Percentiles rank a stretch among this genome's conserved stretches.
Evolutionary conservation across 495 filamentous ascomycete genomes (phyloP).

Genomic region (Aspergillus funiculosus): DNA sequence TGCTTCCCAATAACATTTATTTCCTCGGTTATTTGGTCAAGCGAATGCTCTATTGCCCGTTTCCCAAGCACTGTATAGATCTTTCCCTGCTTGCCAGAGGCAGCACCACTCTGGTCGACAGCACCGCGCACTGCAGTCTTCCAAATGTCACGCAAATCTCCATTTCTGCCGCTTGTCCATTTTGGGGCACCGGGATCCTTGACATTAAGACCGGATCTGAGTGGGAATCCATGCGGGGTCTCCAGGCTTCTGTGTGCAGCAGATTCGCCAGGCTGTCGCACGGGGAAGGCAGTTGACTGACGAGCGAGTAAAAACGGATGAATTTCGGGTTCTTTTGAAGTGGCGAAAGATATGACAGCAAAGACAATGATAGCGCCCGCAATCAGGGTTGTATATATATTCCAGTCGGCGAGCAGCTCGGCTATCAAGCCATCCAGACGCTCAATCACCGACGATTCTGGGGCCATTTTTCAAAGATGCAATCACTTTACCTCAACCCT

Average conservation of each 20-base stretch:
- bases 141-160: slow-evolving; percentile 93
- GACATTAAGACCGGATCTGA: slow-evolving; percentile 77
- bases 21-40: slow-evolving; percentile 70
- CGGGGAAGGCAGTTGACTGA: slow-evolving; percentile 68
- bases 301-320: slow-evolving; percentile 86
- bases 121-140: slow-evolving; percentile 62
- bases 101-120: slow-evolving; percentile 52
- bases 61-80: slow-evolving; percentile 77
- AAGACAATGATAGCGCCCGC: slow-evolving; percentile 53
- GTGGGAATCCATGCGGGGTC: slow-evolving; percentile 76
- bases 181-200: slow-evolving; percentile 75
- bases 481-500: neutral
- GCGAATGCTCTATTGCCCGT: slow-evolving; percentile 61
- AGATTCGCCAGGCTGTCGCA: slow-evolving; percentile 79
- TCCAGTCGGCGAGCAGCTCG: slow-evolving; percentile 70
- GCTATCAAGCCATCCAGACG: slow-evolving; percentile 64
- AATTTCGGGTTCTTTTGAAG: slow-evolving; percentile 69
- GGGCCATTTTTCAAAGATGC: slow-evolving; percentile 36
- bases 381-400: slow-evolving; percentile 62
- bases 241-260: slow-evolving; percentile 74
- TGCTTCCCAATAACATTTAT: slow-evolving; percentile 82
- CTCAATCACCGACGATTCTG: slow-evolving; percentile 46
- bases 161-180: slow-evolving; percentile 76
- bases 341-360: slow-evolving; percentile 58
- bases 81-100: slow-evolving; percentile 60